Percentiles rank a stretch among this genome's conserved stretches.
Conservation (phyloP, 352 stramenopile species). For the Pythium vanterpoolii region DNA sequence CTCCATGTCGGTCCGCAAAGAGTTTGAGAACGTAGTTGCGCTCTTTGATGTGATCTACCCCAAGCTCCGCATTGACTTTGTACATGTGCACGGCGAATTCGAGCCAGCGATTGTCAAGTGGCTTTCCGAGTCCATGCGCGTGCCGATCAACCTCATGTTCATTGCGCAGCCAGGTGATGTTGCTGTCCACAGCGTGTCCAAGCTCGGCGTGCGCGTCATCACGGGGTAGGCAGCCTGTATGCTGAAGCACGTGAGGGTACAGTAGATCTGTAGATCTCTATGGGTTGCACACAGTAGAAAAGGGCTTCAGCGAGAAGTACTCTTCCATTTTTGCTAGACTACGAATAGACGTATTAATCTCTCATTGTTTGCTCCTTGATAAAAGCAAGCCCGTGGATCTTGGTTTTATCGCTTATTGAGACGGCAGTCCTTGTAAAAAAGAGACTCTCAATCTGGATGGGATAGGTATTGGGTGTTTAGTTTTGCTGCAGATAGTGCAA, state of each 20-base stretch:
- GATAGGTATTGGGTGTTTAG: slow-evolving; percentile 95
- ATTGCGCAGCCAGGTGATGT: slow-evolving; percentile 85
- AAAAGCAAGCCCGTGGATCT: too few species aligned
- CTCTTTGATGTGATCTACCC: slow-evolving; percentile 89
- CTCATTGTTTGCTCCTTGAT: too few species aligned
- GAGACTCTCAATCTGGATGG: slow-evolving; percentile 92
- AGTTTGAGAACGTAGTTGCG: slow-evolving; percentile 47
- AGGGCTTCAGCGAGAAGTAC: too few species aligned
- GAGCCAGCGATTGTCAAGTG: slow-evolving; percentile 79
- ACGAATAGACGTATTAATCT: too few species aligned
- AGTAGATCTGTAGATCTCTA: too few species aligned
- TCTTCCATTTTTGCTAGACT: too few species aligned
- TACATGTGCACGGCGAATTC: slow-evolving; percentile 63
- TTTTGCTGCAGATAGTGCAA: slow-evolving; percentile 83
- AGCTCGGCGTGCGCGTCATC: slow-evolving; percentile 84
- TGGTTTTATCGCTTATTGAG: too few species aligned
- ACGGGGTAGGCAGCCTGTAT: slow-evolving; percentile 43
- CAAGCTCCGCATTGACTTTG: slow-evolving; percentile 87
- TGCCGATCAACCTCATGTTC: slow-evolving; percentile 92
- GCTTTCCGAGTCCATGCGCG: slow-evolving; percentile 57
- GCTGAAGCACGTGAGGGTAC: too few species aligned
- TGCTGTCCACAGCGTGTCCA: slow-evolving; percentile 83
- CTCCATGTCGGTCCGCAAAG: neutral
- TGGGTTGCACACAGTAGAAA: too few species aligned
- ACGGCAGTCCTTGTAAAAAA: slow-evolving; percentile 92